A percentile compares a stretch with the other conserved stretches of the same genome.
Evolutionary conservation across 495 filamentous ascomycete genomes (phyloP).

Genomic region (Cudoniella acicularis): DNA sequence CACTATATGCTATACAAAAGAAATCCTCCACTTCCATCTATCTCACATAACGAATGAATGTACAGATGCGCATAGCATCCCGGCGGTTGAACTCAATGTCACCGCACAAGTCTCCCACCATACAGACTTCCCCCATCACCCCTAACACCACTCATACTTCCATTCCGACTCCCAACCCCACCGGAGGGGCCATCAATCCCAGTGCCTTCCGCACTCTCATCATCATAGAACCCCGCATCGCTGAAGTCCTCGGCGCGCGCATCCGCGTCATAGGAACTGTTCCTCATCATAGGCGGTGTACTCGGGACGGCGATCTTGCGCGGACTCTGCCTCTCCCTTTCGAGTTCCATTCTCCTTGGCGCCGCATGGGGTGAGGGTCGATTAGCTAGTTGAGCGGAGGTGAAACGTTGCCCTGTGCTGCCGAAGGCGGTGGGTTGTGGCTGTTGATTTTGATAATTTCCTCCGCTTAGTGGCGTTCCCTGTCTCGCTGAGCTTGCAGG

Average conservation of each 20-base stretch:
- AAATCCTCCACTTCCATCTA: no score
- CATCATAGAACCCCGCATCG: constrained; percentile 54
- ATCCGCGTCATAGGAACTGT: constrained; percentile 68
- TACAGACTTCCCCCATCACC: constrained; percentile 14
- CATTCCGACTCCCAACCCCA: no score
- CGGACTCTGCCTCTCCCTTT: constrained; percentile 13
- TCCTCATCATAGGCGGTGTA: constrained; percentile 68
- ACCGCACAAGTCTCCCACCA: constrained; percentile 6
- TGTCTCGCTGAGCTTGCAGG: constrained; percentile 41
- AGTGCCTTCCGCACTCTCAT: no score
- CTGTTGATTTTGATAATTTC: constrained; percentile 44
- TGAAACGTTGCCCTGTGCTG: constrained; percentile 47
- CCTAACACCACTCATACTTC: constrained; percentile 17
- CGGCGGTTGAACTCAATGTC: no score
- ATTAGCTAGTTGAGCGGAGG: constrained; percentile 43
- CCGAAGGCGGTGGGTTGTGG: constrained; percentile 43
- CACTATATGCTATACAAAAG: no score
- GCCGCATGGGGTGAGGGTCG: constrained; percentile 28
- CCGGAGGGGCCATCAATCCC: no score
- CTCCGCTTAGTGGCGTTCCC: constrained; percentile 46
- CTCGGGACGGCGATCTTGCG: constrained; percentile 41
- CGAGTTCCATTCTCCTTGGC: constrained; percentile 5
- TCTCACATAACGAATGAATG: no score
- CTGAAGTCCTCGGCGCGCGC: constrained; percentile 56
- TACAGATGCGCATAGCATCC: no score